Evolutionary conservation across 495 filamentous ascomycete species (phyloP), one percentile per base, ranked within the genome.

Genomic region (Lentithecium fluviatile): DNA sequence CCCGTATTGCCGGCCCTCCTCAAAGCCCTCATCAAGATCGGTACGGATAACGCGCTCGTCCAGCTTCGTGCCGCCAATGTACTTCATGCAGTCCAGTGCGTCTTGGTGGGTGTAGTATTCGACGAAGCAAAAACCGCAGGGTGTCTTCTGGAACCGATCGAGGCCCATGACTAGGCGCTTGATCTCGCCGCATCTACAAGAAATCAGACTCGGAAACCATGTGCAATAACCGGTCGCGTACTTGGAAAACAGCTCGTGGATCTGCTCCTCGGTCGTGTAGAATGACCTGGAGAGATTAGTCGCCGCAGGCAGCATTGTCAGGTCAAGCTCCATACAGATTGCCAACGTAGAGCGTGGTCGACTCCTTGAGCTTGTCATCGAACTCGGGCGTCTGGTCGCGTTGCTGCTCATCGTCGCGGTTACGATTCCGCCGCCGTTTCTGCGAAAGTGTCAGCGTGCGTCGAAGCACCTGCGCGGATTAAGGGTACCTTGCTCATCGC

Each of bases 261-360:
- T 96, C 71, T 98, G 94, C 77, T 98, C 94, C 73, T 98, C 94
- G 45, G 94, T 98, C 11, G 94, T 98, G 79, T 96, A 98, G 77
- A 98, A 98, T n/a, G 94, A 98, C 59, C 92, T 97, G 61, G 8
- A 17, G 38, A 7, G 19, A 64, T 82, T 48, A 83, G 77, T 13
- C 4, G 40, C 50, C 51, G 52, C 15, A 20, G 20, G 32, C 23
- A 19, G 29, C 25, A n/a, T 10, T 43, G 25, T 15, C 49, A 48
- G 40, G 26, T 11, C 34, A 45, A 11, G 25, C n/a, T 8, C 77
- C 90, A 64, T 80, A 95, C 90, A 98, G 79, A 72, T 98, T 98
- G 49, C 94, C 94, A 38, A 98, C 92, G 64, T 98, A 98, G 69
- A 98, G 89, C 4, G 94, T 98, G 11, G 94, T 89, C 40, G 94